Conservation (phyloP, 2,329 filamentous ascomycete genomes). For the Alternaria gaisen region DNA sequence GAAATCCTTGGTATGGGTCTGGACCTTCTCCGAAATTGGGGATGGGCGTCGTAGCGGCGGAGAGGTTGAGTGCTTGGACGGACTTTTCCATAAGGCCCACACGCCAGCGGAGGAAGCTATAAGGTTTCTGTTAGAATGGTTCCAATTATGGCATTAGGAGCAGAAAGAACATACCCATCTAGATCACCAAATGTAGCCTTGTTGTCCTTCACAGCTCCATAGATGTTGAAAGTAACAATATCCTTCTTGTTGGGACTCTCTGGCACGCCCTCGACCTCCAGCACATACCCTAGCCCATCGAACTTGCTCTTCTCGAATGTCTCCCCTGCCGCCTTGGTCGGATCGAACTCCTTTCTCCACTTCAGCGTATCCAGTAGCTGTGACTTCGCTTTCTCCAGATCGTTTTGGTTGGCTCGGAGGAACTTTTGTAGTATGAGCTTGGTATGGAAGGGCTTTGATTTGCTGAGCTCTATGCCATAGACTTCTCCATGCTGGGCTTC, state of each 20-base stretch:
- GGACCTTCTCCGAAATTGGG: constrained; percentile 70
- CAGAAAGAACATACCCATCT: constrained; percentile 68
- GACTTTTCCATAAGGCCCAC: constrained; percentile 90
- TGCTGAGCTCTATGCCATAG: constrained; percentile 78
- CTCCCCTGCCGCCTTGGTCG: constrained; percentile 68
- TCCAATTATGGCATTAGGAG: background rate
- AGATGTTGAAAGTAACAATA: constrained; percentile 91
- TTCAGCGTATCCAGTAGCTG: constrained; percentile 82
- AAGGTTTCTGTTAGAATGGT: background rate
- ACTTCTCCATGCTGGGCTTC: constrained; percentile 75
- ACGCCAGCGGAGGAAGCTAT: constrained; percentile 88
- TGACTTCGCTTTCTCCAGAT: constrained; percentile 75
- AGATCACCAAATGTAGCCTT: constrained; percentile 82
- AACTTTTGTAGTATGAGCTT: constrained; percentile 92
- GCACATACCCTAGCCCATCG: constrained; percentile 80
- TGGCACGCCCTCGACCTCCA: constrained; percentile 68
- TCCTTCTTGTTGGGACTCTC: constrained; percentile 65
- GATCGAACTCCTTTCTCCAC: constrained; percentile 82
- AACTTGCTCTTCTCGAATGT: constrained; percentile 76
- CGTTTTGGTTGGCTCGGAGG: constrained; percentile 85
- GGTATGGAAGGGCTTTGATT: constrained; percentile 70
- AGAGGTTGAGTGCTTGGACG: constrained; percentile 75
- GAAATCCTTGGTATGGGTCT: constrained; percentile 89
- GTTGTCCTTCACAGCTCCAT: constrained; percentile 84
- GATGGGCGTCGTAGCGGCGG: constrained; percentile 73